Evolutionary conservation across 306 rosid genomes (phyloP).

Genomic region (Notholithocarpus densiflorus): DNA sequence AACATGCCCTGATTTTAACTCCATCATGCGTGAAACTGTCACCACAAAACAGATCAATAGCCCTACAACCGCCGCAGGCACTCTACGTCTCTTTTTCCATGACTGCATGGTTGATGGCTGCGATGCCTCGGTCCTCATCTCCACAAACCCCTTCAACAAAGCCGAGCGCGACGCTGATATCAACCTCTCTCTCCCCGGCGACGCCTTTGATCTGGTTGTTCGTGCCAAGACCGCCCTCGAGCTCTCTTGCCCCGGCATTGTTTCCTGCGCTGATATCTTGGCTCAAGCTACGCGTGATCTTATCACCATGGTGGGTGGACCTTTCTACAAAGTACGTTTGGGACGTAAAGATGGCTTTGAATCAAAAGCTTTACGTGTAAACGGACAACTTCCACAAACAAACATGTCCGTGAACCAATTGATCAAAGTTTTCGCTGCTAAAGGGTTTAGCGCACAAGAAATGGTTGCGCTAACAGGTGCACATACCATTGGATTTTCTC

Average conservation of each 20-base stretch:
- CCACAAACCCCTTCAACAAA: conserved; percentile 34
- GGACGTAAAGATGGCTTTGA: conserved; percentile 46
- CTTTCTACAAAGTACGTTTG: conserved; percentile 33
- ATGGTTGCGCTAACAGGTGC: conserved; percentile 50
- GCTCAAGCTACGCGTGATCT: conserved; percentile 51
- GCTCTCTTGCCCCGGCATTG: conserved; percentile 53
- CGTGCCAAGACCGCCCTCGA: conserved; percentile 40
- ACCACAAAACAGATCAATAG: conserved; percentile 26
- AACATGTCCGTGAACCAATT: conserved; percentile 29
- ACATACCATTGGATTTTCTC: conserved; percentile 54
- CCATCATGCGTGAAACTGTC: conserved; percentile 32
- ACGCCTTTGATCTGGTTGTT: conserved; percentile 42
- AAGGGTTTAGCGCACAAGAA: conserved; percentile 41
- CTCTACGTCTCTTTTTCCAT: conserved; percentile 43
- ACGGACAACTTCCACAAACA: conserved; percentile 24
- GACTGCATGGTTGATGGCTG: conserved; percentile 54
- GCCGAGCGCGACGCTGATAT: conserved; percentile 46
- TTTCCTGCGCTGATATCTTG: conserved; percentile 50
- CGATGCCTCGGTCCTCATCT: conserved; percentile 41
- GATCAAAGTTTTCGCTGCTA: conserved; percentile 28
- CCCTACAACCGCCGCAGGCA: conserved; percentile 48
- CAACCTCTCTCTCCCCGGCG: conserved; percentile 46
- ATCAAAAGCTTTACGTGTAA: conserved; percentile 31
- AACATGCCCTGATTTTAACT: conserved; percentile 40
- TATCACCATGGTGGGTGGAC: conserved; percentile 47